These are phyloP conservation scores for Trametes polyzona DNA, from an alignment of 1,284 basidiomycete genomes.

Conservation along the genomic window DNA sequence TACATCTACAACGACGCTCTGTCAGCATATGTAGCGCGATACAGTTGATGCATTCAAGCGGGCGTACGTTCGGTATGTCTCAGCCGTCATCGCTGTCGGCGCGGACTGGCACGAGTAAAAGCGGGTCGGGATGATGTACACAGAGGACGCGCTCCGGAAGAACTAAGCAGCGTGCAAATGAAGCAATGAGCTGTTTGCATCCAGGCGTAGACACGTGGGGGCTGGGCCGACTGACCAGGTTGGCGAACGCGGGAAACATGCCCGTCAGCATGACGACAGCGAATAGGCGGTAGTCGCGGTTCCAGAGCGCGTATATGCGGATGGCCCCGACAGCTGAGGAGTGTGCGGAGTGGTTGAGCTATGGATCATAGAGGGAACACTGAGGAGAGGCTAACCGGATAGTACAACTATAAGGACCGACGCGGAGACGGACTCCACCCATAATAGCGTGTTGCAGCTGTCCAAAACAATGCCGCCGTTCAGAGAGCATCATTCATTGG, in stretches of 20 bases:
- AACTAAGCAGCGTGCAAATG: constrained; percentile 8
- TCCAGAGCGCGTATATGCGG: constrained; percentile 26
- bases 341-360: too few relatives aligned
- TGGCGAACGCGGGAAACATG: constrained; percentile 17
- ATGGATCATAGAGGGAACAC: too few relatives aligned
- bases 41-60: neutral
- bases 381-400: constrained; percentile 11
- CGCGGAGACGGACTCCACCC: constrained; percentile 15
- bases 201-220: neutral
- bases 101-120: constrained; percentile 21
- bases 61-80: constrained; percentile 15
- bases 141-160: constrained; percentile 16
- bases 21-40: neutral
- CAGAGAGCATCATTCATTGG: too few relatives aligned
- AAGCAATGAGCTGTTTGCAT: neutral
- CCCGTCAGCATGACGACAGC: constrained; percentile 17
- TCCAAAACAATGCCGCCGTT: too few relatives aligned
- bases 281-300: constrained; percentile 14
- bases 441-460: constrained; percentile 13
- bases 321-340: constrained; percentile 17
- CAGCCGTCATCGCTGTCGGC: constrained; percentile 11
- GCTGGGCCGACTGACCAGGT: constrained; percentile 14
- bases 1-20: neutral
- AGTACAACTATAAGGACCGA: constrained; percentile 13
- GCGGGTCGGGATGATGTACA: constrained; percentile 11